Conservation (phyloP, 2,329 filamentous ascomycete species). For the Clonostachys rosea region DNA sequence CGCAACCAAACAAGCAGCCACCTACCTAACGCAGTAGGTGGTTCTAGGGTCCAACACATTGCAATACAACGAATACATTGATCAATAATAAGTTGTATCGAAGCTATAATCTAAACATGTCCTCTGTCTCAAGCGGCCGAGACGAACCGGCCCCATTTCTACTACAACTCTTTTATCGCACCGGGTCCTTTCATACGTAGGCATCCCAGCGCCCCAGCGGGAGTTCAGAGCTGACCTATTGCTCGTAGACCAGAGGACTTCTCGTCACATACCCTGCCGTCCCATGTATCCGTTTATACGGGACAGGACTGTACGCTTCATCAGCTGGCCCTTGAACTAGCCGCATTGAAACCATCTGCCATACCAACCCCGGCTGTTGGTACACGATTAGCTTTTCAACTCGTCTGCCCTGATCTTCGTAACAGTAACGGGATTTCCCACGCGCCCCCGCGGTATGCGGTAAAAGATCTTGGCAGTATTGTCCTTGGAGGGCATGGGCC, state of each 20-base stretch:
- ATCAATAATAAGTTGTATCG: no score
- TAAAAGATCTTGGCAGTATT: conserved; percentile 79
- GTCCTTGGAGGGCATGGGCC: conserved; percentile 62
- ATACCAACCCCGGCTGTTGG: conserved; percentile 73
- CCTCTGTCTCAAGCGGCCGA: conserved; percentile 41
- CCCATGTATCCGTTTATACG: conserved; percentile 77
- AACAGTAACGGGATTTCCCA: conserved; percentile 16
- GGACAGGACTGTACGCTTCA: conserved; percentile 77
- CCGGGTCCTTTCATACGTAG: conserved; percentile 67
- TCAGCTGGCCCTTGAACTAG: conserved; percentile 76
- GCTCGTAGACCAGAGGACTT: conserved; percentile 66
- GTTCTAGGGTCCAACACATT: no score
- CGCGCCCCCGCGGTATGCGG: conserved; percentile 55
- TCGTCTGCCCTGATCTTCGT: conserved; percentile 75
- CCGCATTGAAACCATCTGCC: conserved; percentile 57
- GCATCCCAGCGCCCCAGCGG: conserved; percentile 2
- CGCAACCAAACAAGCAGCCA: no score
- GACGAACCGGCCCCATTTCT: conserved; percentile 78
- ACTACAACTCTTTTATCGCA: conserved; percentile 79
- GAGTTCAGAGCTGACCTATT: no score
- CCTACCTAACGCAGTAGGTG: no score
- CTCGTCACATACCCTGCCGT: conserved; percentile 49
- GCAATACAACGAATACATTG: no score
- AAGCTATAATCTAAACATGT: no score
- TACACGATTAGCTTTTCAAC: conserved; percentile 80